Evolutionary conservation across 1,284 basidiomycete genomes (phyloP).

Genomic region (Ustilago lituana): DNA sequence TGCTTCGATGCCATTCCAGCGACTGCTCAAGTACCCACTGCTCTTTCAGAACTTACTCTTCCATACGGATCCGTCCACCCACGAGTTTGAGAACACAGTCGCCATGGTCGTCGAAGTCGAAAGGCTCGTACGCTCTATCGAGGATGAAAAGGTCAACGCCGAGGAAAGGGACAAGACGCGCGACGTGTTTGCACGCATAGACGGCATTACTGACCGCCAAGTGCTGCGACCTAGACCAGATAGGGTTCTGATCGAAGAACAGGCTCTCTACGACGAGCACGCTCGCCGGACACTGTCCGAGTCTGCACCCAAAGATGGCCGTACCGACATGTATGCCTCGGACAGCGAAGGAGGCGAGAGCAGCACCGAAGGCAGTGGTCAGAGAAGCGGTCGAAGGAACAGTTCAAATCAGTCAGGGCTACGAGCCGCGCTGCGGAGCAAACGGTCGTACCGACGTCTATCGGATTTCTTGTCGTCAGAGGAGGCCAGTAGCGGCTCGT

Average conservation of each 20-base stretch:
- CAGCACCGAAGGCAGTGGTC: constrained; percentile 20
- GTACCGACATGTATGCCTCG: constrained; percentile 8
- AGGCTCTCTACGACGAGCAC: constrained; percentile 70
- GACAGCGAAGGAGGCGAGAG: constrained; percentile 40
- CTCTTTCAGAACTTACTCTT: constrained; percentile 87
- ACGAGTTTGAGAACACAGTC: constrained; percentile 94
- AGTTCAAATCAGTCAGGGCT: constrained; percentile 32
- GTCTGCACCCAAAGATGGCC: constrained; percentile 40
- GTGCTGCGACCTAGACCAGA: constrained; percentile 88
- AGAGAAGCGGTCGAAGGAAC: constrained; percentile 7
- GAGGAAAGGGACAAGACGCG: constrained; percentile 93
- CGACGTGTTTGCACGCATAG: constrained; percentile 93
- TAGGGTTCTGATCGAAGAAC: constrained; percentile 85
- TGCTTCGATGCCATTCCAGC: constrained; percentile 94
- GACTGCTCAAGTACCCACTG: constrained; percentile 93
- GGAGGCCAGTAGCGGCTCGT: constrained; percentile 8
- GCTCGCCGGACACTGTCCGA: constrained; percentile 62
- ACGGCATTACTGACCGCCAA: constrained; percentile 74
- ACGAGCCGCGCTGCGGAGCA: constrained; percentile 51
- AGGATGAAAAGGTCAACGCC: constrained; percentile 95
- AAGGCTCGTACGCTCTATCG: constrained; percentile 90
- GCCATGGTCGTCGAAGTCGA: constrained; percentile 98
- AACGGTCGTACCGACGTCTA: constrained; percentile 58
- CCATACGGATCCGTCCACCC: constrained; percentile 92
- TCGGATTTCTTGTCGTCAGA: constrained; percentile 53